A percentile compares a stretch with the other conserved stretches of the same genome.
Conservation (phyloP, 768 basidiomycete genomes). For the Phlebiopsis flavidoalba region DNA sequence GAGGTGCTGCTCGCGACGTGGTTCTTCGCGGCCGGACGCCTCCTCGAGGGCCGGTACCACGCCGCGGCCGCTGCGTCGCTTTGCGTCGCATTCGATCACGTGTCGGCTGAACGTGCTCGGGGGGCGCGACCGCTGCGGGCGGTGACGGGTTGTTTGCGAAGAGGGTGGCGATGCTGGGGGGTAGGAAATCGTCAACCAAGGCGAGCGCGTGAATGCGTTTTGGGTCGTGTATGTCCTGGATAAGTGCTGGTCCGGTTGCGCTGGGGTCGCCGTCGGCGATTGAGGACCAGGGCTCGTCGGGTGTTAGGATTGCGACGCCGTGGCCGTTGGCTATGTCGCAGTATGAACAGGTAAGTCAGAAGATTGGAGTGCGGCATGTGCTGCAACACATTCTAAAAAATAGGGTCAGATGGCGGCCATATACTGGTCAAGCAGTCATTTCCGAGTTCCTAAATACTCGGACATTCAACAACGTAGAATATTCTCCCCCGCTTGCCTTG, state of each 20-base stretch:
- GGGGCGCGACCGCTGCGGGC: neutral
- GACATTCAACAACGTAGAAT: conserved; percentile 6
- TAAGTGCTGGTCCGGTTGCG: conserved; percentile 19
- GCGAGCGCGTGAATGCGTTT: conserved; percentile 23
- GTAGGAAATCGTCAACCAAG: conserved; percentile 18
- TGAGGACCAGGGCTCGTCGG: conserved; percentile 7
- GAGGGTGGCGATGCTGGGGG: conserved; percentile 12
- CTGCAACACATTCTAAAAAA: too few relatives aligned
- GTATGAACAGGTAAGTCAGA: conserved; percentile 17
- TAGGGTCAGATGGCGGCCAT: neutral
- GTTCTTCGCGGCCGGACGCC: conserved; percentile 22
- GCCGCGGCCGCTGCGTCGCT: conserved; percentile 26
- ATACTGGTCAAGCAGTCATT: conserved; percentile 7
- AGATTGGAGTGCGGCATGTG: neutral
- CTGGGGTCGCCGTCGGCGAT: conserved; percentile 16
- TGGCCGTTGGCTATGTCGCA: conserved; percentile 21
- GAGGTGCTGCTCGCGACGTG: conserved; percentile 29
- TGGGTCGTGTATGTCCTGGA: conserved; percentile 23
- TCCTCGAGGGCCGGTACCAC: conserved; percentile 28
- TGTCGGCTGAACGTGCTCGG: conserved; percentile 22
- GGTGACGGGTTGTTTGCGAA: conserved; percentile 1
- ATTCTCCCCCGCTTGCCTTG: conserved; percentile 15
- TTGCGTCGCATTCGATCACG: conserved; percentile 19
- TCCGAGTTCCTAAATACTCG: conserved; percentile 8
- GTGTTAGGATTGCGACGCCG: conserved; percentile 17